Base-by-base conservation (phyloP, 2,329 filamentous ascomycete species). In the Paecilomyces niveus region DNA sequence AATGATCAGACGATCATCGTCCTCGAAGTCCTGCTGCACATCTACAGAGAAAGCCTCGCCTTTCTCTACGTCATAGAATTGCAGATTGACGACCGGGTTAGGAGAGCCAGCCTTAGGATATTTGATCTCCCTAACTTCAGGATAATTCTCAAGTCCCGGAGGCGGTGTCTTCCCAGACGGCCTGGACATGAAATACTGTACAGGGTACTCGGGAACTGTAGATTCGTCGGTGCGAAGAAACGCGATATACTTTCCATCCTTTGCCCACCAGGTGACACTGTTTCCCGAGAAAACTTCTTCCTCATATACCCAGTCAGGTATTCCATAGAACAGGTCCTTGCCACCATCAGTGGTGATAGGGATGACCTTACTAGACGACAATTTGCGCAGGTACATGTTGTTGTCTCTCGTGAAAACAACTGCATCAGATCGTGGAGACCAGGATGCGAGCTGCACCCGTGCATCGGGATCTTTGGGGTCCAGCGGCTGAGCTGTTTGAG, bases 281-380 rank as follows among this genome's bases (percentile, higher is more conserved):
- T 90, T 89, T 1, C 84, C 88, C 13, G 79, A 74, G 62, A 97
- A 90, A 2, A 96, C 90, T 72, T 96, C 91, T 67, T 89, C 86
- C 70, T 95, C 90, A 68, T 96, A 96, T 0, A 97, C 94, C 94
- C 94, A 99, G 72, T 99, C 95, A 0, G 94, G 94, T 21, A 97
- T 85, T 18, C 94, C 94, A 67, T 99, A 97, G 74, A 99, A 99
- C 60, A 94, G 85, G 65, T 97, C 86, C 0, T 86, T 80, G 0
- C 93, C 90, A 11, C 95, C 94, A 70, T 99, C 93, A 57, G 80
- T 85, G 1, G 94, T 97, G 65, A 99, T 88, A 61, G 88, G 85
- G 4, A 83, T 80, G 3, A 90, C 82, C 15, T 81, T 76, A 21
- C 84, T 77, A 3, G 82, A 83, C 11, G 81, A 76, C 31, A 90